phyloP scores from a whole-genome alignment of 441 rosid species.

The Biscutella laevigata region DNA sequence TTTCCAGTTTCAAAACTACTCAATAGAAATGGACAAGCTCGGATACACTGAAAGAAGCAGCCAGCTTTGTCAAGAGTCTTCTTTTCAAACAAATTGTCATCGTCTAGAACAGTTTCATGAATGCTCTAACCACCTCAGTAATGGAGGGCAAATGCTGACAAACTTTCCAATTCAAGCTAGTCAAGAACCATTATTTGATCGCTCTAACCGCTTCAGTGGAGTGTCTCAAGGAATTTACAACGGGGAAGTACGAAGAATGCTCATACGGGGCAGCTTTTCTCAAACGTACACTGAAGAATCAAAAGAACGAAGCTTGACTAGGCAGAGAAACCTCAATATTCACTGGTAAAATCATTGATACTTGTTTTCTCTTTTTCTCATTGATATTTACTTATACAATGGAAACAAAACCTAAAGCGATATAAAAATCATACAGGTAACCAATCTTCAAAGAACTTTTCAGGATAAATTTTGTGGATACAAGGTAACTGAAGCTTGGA shows the following conservation, averaged over 20 bases:
- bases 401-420: not conserved
- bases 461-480: not conserved
- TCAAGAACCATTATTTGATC: not conserved
- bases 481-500: slow-evolving; percentile 3
- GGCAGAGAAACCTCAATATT: slow-evolving; percentile 8
- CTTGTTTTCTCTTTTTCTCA: too few relatives aligned
- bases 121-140: too few relatives aligned
- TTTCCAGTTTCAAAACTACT: not conserved
- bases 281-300: not conserved
- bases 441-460: not conserved
- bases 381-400: not conserved
- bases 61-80: not conserved
- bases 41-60: not conserved
- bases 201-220: not conserved
- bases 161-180: too few relatives aligned
- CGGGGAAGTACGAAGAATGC: not conserved
- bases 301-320: not conserved
- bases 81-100: not conserved
- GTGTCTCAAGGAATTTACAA: not conserved
- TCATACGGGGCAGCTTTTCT: not conserved
- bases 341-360: slow-evolving; percentile 18
- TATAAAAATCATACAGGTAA: not conserved
- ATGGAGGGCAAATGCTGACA: too few relatives aligned
- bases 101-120: not conserved
- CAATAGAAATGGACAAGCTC: not conserved